Evolutionary conservation across 257 asterid genomes (phyloP).

Genomic region (Plantago major): DNA sequence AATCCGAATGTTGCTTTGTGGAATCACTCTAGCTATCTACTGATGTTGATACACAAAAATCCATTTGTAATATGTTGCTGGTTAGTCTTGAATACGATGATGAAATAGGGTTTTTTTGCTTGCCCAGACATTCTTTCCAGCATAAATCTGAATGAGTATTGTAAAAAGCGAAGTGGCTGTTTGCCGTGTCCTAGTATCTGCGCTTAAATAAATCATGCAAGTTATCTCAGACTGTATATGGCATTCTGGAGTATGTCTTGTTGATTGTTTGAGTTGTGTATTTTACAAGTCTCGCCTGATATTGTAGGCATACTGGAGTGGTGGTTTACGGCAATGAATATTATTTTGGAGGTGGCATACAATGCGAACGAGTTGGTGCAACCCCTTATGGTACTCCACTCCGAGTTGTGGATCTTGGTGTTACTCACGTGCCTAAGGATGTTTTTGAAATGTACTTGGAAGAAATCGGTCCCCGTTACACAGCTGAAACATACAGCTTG

Average conservation of each 20-base stretch:
- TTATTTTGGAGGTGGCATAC: conserved; percentile 90
- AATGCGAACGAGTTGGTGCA: conserved; percentile 57
- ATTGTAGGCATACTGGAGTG: conserved; percentile 92
- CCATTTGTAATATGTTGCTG: no score
- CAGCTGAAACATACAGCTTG: conserved; percentile 82
- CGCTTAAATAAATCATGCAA: background rate
- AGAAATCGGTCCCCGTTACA: conserved; percentile 79
- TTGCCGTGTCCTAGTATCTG: no score
- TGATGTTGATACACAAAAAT: no score
- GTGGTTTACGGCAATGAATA: conserved; percentile 84
- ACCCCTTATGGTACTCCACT: conserved; percentile 89
- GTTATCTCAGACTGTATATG: background rate
- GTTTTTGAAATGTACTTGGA: conserved; percentile 76
- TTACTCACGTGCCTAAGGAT: conserved; percentile 82
- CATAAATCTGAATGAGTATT: no score
- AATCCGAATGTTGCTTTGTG: no score
- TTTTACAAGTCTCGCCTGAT: background rate
- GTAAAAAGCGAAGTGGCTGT: no score
- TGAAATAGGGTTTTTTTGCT: no score
- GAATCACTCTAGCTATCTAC: no score
- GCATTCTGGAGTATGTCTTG: background rate
- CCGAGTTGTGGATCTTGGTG: conserved; percentile 75
- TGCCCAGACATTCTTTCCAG: no score
- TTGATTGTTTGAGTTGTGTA: background rate
- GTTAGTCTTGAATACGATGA: no score